A percentile compares a stretch with the other conserved stretches of the same genome.
Conservation (phyloP, 2,329 filamentous ascomycete species). For the Beauveria asiatica region DNA sequence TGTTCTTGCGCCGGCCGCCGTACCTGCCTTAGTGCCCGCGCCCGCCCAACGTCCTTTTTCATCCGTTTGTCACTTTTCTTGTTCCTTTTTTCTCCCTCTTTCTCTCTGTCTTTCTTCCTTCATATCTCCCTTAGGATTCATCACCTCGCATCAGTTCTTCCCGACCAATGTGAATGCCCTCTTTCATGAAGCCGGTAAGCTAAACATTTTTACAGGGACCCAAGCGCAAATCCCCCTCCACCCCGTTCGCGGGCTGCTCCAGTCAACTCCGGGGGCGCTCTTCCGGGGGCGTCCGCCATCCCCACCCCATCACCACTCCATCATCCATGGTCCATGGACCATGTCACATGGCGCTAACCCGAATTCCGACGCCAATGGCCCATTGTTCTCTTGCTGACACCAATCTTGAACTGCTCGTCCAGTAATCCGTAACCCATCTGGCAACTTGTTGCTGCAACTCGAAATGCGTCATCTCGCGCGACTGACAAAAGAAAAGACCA, state of each 20-base stretch:
- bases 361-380: neutral
- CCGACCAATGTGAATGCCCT: no score
- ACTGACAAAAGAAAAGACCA: neutral
- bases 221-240: slow-evolving; percentile 1
- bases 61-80: neutral
- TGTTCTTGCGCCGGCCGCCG: neutral
- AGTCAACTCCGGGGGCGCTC: slow-evolving; percentile 2
- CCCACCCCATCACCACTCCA: neutral
- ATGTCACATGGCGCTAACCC: slow-evolving; percentile 5
- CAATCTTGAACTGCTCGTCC: neutral
- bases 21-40: slow-evolving; percentile 5
- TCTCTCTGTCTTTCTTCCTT: neutral
- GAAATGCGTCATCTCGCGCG: neutral
- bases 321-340: neutral
- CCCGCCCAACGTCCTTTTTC: neutral
- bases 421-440: neutral
- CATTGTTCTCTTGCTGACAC: neutral
- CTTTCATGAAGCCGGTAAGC: neutral
- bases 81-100: neutral
- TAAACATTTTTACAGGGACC: neutral
- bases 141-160: neutral
- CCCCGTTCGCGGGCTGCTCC: neutral
- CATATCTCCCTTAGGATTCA: neutral
- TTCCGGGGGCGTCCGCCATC: slow-evolving; percentile 5
- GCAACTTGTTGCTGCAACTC: neutral